phyloP scores from a whole-genome alignment of 2,329 filamentous ascomycete species.

The Massarina eburnea region DNA sequence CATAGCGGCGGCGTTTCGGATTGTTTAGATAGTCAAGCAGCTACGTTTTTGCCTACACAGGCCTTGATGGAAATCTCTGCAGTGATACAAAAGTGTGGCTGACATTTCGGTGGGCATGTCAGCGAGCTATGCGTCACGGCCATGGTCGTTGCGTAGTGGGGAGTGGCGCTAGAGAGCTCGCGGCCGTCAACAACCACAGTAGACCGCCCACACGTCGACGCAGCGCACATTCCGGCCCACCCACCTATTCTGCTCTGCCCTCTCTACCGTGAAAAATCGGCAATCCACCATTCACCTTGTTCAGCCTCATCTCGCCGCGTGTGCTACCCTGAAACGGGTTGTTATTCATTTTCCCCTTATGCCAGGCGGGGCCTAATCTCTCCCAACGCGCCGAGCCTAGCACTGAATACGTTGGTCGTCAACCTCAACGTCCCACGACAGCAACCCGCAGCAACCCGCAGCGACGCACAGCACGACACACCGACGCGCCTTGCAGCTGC shows the following conservation, averaged over 20 bases:
- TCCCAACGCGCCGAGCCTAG: slow-evolving; percentile 33
- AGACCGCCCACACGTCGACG: slow-evolving; percentile 7
- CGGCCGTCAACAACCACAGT: slow-evolving; percentile 19
- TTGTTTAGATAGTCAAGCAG: slow-evolving; percentile 16
- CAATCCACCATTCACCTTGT: neutral
- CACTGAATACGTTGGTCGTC: slow-evolving; percentile 13
- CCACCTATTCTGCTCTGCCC: slow-evolving; percentile 4
- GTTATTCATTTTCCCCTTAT: slow-evolving; percentile 32
- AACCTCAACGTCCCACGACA: slow-evolving; percentile 38
- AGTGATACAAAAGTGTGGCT: neutral
- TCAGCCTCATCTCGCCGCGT: slow-evolving; percentile 9
- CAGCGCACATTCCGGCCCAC: slow-evolving; percentile 6
- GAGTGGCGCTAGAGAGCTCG: slow-evolving; percentile 24
- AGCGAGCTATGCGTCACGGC: slow-evolving; percentile 16
- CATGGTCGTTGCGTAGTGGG: slow-evolving; percentile 15
- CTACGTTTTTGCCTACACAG: too few relatives aligned
- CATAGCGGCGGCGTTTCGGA: slow-evolving; percentile 29
- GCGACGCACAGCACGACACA: neutral
- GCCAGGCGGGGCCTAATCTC: slow-evolving; percentile 35
- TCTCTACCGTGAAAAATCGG: too few relatives aligned
- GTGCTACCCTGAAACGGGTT: slow-evolving; percentile 20
- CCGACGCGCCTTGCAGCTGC: slow-evolving; percentile 7
- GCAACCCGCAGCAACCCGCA: slow-evolving; percentile 26
- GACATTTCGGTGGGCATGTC: neutral
- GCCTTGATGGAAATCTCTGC: neutral